Evolutionary conservation across 2,329 filamentous ascomycete genomes (phyloP), one percentile per base, ranked within the genome.

Genomic region (Capronia epimyces): DNA sequence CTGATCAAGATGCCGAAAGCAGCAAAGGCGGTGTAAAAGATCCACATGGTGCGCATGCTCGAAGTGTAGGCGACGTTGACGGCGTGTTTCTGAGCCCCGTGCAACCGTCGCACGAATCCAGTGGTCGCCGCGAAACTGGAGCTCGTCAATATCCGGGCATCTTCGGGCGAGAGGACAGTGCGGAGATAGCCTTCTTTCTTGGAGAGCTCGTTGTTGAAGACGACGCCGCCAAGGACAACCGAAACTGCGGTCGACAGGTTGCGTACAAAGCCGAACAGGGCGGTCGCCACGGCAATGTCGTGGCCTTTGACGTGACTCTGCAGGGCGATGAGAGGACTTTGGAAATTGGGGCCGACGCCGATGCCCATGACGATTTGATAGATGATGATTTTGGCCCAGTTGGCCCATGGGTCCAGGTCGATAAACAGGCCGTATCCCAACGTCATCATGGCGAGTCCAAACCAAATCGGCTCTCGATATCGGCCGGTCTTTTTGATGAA

Each of bases 401-500:
- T 82, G 56, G 63, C 82, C 63, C 77, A 75, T 16, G 71, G 67
- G 18, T 73, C 71, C 2, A 80, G 65, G 37, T 78, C 75, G 29
- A 88, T 77, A 61, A 83, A 75, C 48, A 84, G 78, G 49, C 84
- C 85, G 40, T 79, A 80, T 2, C 86, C 86, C 7, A 89, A 69
- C 0, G 78, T 77, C 67, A 82, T 78, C 49, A 86, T 63, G 8
- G 71, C 52, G 62, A 84, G 71, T 39, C 82, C 82, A 16, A 68
- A 68, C 49, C 79, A 73, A 61, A 89, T 86, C 40, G 77, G 68
- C 10, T 75, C 71, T 18, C 76, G 77, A 67, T 86, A 87, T 55
- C 78, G 76, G 25, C 85, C 85, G 0, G 82, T 86, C 65, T 81
- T 90, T 49, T 85, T 85, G 59, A 86, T 84, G 64, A 86, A 78